Evolutionary conservation across 2,329 filamentous ascomycete genomes (phyloP), one percentile per base, ranked within the genome.

Genomic region (Ascochyta pisi): DNA sequence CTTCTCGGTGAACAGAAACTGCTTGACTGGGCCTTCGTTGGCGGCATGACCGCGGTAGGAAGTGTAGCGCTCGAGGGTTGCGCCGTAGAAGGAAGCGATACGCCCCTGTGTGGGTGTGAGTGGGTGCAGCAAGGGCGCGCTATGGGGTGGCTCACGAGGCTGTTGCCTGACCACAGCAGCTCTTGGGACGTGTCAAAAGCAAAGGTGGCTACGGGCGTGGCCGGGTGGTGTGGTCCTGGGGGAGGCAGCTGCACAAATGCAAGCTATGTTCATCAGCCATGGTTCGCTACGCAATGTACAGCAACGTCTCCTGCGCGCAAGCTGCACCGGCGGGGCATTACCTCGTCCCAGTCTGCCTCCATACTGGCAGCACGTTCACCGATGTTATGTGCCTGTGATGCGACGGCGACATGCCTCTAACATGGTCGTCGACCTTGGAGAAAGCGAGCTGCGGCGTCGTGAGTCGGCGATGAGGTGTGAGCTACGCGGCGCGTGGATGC

Each of bases 111-210:
- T 47, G 22, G 8, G 34, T 31, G 15, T 47, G 22, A 8, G 34
- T 34, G 53, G 13, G 26, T 9, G 50, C 27, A 16, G 58, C 38
- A 42, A 45, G 6, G 34, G 50, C 24, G 26, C 19, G 38, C 13
- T 39, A 9, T 48, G 35, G 50, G 60, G 65, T 57, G 39, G 62
- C 85, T 81, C 82, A 95, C 91, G 82, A 88, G 91, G 79, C 95
- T 91, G 76, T 95, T 96, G 42, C 93, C 96, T 3, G 88, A 87
- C 95, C 96, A 99, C 49, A 99, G 79, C 33, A 99, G 83, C 76
- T 99, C 95, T 75, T 96, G 90, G 35, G 84, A 83, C 54, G 89
- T 89, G 76, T 99, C 95, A 77, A 99, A 99, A 43, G 90, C 89
- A 75, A 97, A 85, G 3, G 92, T 89, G 40, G 90, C 89, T 64